Base-by-base conservation (phyloP, 306 rosid genomes). In the Ormosia emarginata region DNA sequence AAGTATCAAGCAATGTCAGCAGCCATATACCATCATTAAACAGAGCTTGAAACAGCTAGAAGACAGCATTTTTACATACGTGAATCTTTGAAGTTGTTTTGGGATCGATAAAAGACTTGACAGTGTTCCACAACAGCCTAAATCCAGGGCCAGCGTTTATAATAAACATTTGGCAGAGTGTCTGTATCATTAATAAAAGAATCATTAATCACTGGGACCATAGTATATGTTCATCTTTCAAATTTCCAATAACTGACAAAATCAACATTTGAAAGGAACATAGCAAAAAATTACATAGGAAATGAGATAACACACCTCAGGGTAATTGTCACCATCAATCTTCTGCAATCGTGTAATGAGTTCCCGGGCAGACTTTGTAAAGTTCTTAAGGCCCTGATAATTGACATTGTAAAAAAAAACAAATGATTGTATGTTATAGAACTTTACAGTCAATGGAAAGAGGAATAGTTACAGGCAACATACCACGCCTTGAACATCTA, bases 401-500 rank as follows among this genome's bases (percentile, higher is more conserved):
- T 76, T 36, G 73, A 70, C 65, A 67, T 62, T 15, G 47, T 15
- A 79, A 29, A 67, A 15, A 78, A 72, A 39, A 30, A n/a, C n/a
- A n/a, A 79, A 85, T 49, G 58, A 64, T 29, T 12, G 52, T 15
- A 50, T 24, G 62, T 46, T 30, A 71, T 29, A 67, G 52, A 74
- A 18, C 71, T 18, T 33, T 24, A 71, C 4, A 39, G 84, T 18
- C 12, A 80, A 63, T 5, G 64, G 24, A 55, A 12, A n/a, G 37
- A 80, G 9, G 50, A 68, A 81, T 6, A 75, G 40, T 39, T 77
- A 74, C 11, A 70, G 74, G 77, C 32, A 84, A 76, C 93, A 81
- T 87, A 93, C 99, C 96, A 95, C 97, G 86, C 99, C 99, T 59
- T 95, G 99, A 69, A 95, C 99, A 83, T 95, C 99, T 80, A 95